Base-by-base conservation (phyloP, 2,329 filamentous ascomycete species). In the Aspergillus neotritici region DNA sequence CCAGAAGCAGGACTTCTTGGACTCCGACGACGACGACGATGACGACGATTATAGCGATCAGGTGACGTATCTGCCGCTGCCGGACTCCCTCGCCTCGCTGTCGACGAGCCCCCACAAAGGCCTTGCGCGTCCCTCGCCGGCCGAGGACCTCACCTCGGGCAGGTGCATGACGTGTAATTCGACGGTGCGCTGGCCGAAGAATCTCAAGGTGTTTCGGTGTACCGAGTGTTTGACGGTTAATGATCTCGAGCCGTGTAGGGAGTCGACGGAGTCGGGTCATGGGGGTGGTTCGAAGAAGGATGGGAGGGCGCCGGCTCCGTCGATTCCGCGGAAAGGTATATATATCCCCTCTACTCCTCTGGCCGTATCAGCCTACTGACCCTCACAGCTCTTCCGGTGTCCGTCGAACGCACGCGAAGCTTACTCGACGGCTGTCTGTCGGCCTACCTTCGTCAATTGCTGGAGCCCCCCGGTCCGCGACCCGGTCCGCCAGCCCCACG, bases 101-200 rank as follows among this genome's bases (percentile, higher is more conserved):
- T 64, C 64, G 29, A 52, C 53, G 39, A 69, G 63, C 49, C 67
- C 67, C 45, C 66, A 68, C 56, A 63, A 72, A 55, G 60, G 58
- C 41, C 36, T 45, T 40, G 37, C 50, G 16, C 56, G 56, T 31
- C 50, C 59, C 41, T 62, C 66, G n/a, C 60, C 69, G 14, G 71
- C 73, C 51, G 79, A 75, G 53, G 80, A 87, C 53, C 79, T 84
- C 57, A 72, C 75, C 21, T 83, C 80, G 28, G 85, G 87, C 15
- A 82, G 80, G 55, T 95, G 89, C 63, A 89, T 91, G 79, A 90
- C 88, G 29, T 95, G 89, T 64, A 86, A 84, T 56, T 85, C 84
- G 42, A 79, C 82, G 43, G 83, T 94, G 51, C 78, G 84, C 44
- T 94, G 88, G 83, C 87, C 87, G 2, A 79, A 76, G 49, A 79